Evolutionary conservation across 78 protist species (phyloP).

Genomic region (Isochrysis galbana): DNA sequence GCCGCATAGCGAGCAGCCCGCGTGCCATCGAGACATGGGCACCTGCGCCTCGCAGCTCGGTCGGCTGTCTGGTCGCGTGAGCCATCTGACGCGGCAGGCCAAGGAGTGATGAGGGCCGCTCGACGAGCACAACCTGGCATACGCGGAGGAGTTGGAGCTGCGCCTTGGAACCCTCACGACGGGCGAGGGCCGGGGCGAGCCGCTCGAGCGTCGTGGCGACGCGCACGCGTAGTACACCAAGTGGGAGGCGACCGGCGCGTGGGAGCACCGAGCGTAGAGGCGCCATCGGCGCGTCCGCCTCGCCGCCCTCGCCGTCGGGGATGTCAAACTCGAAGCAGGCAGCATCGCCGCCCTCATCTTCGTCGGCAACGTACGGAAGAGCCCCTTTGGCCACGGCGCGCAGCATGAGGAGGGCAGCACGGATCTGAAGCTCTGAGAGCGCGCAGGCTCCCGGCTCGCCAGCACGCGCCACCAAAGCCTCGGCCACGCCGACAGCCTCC

Average conservation of each 20-base stretch:
- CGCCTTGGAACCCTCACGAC: background rate
- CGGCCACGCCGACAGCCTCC: background rate
- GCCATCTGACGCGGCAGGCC: background rate
- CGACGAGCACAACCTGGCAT: background rate
- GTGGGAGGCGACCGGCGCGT: too few relatives aligned
- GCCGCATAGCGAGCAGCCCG: background rate
- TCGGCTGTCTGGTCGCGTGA: background rate
- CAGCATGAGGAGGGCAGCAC: background rate
- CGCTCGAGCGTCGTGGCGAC: too few relatives aligned
- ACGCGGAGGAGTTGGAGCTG: background rate
- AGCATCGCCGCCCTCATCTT: background rate
- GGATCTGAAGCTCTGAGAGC: background rate
- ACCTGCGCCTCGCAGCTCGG: background rate
- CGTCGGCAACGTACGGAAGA: background rate
- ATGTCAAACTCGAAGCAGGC: too few relatives aligned
- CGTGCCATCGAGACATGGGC: too few relatives aligned
- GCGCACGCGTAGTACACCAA: too few relatives aligned
- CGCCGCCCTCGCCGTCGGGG: too few relatives aligned
- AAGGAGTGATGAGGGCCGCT: background rate
- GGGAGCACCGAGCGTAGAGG: too few relatives aligned
- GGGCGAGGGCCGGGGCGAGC: background rate
- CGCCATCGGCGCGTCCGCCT: too few relatives aligned
- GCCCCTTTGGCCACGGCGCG: conserved; percentile 24
- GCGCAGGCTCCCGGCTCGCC: background rate
- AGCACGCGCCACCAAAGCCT: background rate